Percentiles rank a stretch among this genome's conserved stretches.
phyloP scores from a whole-genome alignment of 305 asterid genomes.

The Salvia sclarea region DNA sequence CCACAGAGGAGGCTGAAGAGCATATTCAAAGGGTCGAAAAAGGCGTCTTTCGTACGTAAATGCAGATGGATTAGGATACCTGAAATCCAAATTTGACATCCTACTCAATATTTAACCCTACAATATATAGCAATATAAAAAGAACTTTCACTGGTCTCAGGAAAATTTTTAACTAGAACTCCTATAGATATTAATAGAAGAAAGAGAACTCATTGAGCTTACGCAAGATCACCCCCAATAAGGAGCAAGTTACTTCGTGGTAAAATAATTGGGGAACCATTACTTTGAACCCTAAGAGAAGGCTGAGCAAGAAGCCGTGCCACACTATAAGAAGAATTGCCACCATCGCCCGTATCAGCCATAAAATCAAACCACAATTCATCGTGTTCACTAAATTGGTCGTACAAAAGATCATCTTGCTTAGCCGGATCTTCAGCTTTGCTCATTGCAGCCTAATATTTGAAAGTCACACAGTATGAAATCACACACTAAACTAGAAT shows the following conservation, averaged over 20 bases:
- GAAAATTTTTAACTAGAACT: too few species aligned
- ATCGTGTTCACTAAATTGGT: constrained; percentile 78
- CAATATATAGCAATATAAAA: neutral
- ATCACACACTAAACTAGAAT: constrained; percentile 5
- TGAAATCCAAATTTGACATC: constrained; percentile 34
- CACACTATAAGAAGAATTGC: constrained; percentile 89
- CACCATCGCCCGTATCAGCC: constrained; percentile 99
- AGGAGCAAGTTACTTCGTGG: constrained; percentile 91
- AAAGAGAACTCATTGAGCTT: constrained; percentile 45
- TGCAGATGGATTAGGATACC: constrained; percentile 97
- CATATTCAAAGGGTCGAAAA: constrained; percentile 94
- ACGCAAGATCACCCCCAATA: constrained; percentile 99
- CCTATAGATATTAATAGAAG: constrained; percentile 4
- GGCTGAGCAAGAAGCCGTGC: constrained; percentile 99
- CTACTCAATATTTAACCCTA: constrained; percentile 16
- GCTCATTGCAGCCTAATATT: constrained; percentile 95
- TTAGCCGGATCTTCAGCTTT: constrained; percentile 72
- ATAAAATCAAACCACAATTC: constrained; percentile 98
- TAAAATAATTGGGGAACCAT: constrained; percentile 54
- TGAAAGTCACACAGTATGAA: constrained; percentile 18
- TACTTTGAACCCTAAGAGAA: constrained; percentile 50
- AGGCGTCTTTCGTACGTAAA: constrained; percentile 88
- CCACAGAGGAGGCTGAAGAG: constrained; percentile 94
- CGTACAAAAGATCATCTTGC: constrained; percentile 82
- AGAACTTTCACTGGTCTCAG: too few species aligned